Conservation (phyloP, 2,329 filamentous ascomycete genomes). For the Colletotrichum sp. region DNA sequence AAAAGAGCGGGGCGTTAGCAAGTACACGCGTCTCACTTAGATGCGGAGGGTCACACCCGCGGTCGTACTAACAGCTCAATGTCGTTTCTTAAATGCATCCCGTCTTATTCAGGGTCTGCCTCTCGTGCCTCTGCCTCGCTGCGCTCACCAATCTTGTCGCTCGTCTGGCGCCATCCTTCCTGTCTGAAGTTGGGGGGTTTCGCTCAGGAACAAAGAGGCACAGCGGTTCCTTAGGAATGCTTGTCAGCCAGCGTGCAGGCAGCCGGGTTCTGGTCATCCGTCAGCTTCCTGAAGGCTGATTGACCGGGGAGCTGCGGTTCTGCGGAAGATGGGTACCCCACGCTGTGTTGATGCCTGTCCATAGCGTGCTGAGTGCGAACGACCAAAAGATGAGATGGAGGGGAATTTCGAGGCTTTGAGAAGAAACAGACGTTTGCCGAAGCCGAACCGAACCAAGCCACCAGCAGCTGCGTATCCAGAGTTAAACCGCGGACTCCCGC, state of each 20-base stretch:
- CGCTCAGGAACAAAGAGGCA: background rate
- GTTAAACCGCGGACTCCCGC: background rate
- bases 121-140: background rate
- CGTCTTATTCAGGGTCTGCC: conserved; percentile 2
- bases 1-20: conserved; percentile 7
- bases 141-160: background rate
- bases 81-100: background rate
- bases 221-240: background rate
- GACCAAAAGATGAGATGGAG: background rate
- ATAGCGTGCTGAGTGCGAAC: background rate
- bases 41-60: background rate
- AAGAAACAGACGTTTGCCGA: background rate
- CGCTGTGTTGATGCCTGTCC: background rate
- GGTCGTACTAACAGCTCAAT: background rate
- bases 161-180: background rate
- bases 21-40: conserved; percentile 20
- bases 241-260: background rate
- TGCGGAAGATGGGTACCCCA: background rate
- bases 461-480: background rate
- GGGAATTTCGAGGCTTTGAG: background rate
- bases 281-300: background rate
- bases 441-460: background rate
- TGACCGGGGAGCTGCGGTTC: background rate
- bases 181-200: background rate
- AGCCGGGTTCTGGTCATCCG: conserved; percentile 1